Conservation (phyloP, 2,329 filamentous ascomycete species). For the Hymenoscyphus repandus region DNA sequence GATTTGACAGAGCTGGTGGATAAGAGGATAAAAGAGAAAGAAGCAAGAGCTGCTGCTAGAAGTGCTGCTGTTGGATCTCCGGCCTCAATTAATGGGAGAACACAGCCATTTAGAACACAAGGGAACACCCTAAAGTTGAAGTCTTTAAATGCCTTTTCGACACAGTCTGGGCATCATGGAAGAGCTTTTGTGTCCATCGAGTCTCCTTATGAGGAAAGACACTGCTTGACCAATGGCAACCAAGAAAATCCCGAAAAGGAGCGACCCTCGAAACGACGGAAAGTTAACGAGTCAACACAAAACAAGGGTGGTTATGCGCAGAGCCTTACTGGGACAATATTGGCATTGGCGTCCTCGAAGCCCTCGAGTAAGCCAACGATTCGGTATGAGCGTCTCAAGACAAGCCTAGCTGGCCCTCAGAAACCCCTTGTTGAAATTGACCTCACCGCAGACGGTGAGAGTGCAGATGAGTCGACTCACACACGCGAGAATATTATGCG, state of each 20-base stretch:
- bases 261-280: conserved; percentile 38
- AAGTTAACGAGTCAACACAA: conserved; percentile 33
- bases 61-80: conserved; percentile 25
- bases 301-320: conserved; percentile 46
- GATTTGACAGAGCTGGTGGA: conserved; percentile 73
- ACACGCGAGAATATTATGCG: neutral
- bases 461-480: conserved; percentile 1
- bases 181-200: conserved; percentile 51
- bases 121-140: conserved; percentile 48
- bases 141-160: conserved; percentile 58
- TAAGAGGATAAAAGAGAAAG: conserved; percentile 57
- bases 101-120: conserved; percentile 24
- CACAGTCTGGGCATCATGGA: conserved; percentile 57
- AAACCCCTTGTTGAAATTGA: conserved; percentile 18
- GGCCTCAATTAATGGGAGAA: conserved; percentile 15
- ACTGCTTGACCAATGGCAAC: conserved; percentile 26
- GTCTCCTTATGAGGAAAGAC: conserved; percentile 62
- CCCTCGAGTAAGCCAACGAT: conserved; percentile 23
- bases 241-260: conserved; percentile 22
- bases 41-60: conserved; percentile 38
- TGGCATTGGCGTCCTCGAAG: conserved; percentile 37
- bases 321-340: conserved; percentile 43
- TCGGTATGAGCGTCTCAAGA: conserved; percentile 22
- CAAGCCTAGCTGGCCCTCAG: conserved; percentile 5
- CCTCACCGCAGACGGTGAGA: conserved; percentile 23